These are phyloP conservation scores for Xylariaceae sp. DNA, from an alignment of 2,329 filamentous ascomycete genomes.

Conservation along the genomic window DNA sequence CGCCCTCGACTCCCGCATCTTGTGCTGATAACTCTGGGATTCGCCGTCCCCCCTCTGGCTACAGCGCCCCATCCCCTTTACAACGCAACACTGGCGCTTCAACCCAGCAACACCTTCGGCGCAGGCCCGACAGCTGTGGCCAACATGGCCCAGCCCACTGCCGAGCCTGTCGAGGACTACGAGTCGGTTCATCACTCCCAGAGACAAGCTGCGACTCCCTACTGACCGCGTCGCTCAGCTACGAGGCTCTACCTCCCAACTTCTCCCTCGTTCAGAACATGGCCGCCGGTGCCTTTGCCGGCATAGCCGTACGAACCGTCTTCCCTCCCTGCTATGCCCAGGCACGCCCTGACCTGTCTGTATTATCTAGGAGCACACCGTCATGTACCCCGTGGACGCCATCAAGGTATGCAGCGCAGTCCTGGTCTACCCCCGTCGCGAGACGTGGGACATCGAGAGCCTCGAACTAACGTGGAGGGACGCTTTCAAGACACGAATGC, in stretches of 20 bases:
- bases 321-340: neutral
- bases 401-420: slow-evolving; percentile 69
- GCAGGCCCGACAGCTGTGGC: slow-evolving; percentile 65
- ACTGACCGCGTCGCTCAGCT: slow-evolving; percentile 45
- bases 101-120: slow-evolving; percentile 55
- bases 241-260: slow-evolving; percentile 91
- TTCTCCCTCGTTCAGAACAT: slow-evolving; percentile 94
- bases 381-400: slow-evolving; percentile 98
- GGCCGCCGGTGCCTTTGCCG: slow-evolving; percentile 92
- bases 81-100: slow-evolving; percentile 61
- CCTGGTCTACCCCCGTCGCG: slow-evolving; percentile 17
- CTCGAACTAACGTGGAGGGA: slow-evolving; percentile 10
- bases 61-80: slow-evolving; percentile 7
- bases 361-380: slow-evolving; percentile 79
- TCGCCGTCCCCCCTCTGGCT: slow-evolving; percentile 9
- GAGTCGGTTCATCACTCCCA: slow-evolving; percentile 49
- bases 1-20: slow-evolving; percentile 6
- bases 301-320: slow-evolving; percentile 69
- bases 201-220: neutral
- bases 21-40: neutral
- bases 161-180: slow-evolving; percentile 63
- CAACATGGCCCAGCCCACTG: slow-evolving; percentile 67
- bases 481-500: slow-evolving; percentile 80
- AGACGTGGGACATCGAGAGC: slow-evolving; percentile 4
- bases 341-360: neutral